Conservation (phyloP, 2,329 filamentous ascomycete genomes). For the Botryotinia narcissicola region DNA sequence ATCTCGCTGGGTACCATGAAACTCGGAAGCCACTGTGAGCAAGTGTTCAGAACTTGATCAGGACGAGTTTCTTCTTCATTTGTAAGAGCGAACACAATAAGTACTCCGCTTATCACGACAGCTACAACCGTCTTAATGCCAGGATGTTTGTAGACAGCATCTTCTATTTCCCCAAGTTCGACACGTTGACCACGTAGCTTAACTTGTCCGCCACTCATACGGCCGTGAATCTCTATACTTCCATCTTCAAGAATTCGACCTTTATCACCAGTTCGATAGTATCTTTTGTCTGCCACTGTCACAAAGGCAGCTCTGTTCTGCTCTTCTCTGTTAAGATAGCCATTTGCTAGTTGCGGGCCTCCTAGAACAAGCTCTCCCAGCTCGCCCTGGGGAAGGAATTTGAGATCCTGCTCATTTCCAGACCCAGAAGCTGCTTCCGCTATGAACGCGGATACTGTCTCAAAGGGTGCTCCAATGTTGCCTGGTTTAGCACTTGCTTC, state of each 20-base stretch:
- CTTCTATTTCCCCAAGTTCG: slow-evolving; percentile 76
- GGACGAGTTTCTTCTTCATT: slow-evolving; percentile 38
- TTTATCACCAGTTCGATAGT: slow-evolving; percentile 86
- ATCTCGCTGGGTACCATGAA: slow-evolving; percentile 83
- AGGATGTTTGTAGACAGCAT: slow-evolving; percentile 59
- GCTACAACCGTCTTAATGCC: slow-evolving; percentile 66
- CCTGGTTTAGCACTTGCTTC: slow-evolving; percentile 54
- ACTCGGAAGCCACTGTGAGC: slow-evolving; percentile 71
- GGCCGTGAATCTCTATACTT: slow-evolving; percentile 77
- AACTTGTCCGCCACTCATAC: slow-evolving; percentile 76
- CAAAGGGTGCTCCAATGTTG: slow-evolving; percentile 74
- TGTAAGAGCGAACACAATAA: slow-evolving; percentile 67
- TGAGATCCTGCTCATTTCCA: slow-evolving; percentile 29
- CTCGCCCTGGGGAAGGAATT: slow-evolving; percentile 36
- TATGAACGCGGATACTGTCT: slow-evolving; percentile 58
- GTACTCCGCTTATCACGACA: slow-evolving; percentile 61
- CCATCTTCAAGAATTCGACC: slow-evolving; percentile 66
- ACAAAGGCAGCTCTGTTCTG: slow-evolving; percentile 74
- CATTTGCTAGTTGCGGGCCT: slow-evolving; percentile 73
- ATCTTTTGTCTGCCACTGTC: slow-evolving; percentile 56
- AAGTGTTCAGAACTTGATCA: slow-evolving; percentile 54
- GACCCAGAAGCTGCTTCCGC: slow-evolving; percentile 27
- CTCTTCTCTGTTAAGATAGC: slow-evolving; percentile 77
- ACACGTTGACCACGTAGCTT: slow-evolving; percentile 83
- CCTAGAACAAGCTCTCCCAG: slow-evolving; percentile 71